Percentiles rank a stretch among this genome's conserved stretches.
Conservation (phyloP, 2,329 filamentous ascomycete genomes). For the Trichoderma harzianum region DNA sequence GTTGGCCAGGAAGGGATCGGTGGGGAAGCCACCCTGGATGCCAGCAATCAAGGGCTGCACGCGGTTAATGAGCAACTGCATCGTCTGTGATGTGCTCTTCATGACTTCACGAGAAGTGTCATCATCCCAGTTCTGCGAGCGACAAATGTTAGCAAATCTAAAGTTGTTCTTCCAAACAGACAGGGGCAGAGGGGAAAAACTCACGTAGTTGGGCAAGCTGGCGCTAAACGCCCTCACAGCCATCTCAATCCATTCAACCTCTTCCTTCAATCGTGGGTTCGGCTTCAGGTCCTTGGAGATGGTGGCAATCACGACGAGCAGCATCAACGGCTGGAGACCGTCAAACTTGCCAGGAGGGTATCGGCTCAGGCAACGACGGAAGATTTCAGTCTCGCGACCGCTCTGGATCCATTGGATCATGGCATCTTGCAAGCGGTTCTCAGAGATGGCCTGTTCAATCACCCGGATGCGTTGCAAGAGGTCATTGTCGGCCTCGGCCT, state of each 20-base stretch:
- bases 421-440: slow-evolving; percentile 59
- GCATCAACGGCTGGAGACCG: slow-evolving; percentile 57
- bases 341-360: slow-evolving; percentile 44
- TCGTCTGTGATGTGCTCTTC: slow-evolving; percentile 38
- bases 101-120: slow-evolving; percentile 36
- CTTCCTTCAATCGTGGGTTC: slow-evolving; percentile 50
- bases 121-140: slow-evolving; percentile 37
- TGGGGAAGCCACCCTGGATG: slow-evolving; percentile 37
- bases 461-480: slow-evolving; percentile 52
- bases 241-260: slow-evolving; percentile 59
- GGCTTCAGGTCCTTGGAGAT: slow-evolving; percentile 57
- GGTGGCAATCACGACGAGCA: slow-evolving; percentile 63
- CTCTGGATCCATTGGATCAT: slow-evolving; percentile 66
- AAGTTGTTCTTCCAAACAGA: not conserved
- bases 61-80: slow-evolving; percentile 37
- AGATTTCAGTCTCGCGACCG: slow-evolving; percentile 60
- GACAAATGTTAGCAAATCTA: not conserved
- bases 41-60: slow-evolving; percentile 34
- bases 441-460: slow-evolving; percentile 61
- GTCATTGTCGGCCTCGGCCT: slow-evolving; percentile 45
- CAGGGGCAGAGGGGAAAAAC: slow-evolving; percentile 28
- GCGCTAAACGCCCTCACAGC: slow-evolving; percentile 53
- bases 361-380: slow-evolving; percentile 44
- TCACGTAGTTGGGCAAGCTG: slow-evolving; percentile 48
- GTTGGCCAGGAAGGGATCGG: slow-evolving; percentile 39